phyloP scores from a whole-genome alignment of 495 filamentous ascomycete species.

The Penicillium argentinense region DNA sequence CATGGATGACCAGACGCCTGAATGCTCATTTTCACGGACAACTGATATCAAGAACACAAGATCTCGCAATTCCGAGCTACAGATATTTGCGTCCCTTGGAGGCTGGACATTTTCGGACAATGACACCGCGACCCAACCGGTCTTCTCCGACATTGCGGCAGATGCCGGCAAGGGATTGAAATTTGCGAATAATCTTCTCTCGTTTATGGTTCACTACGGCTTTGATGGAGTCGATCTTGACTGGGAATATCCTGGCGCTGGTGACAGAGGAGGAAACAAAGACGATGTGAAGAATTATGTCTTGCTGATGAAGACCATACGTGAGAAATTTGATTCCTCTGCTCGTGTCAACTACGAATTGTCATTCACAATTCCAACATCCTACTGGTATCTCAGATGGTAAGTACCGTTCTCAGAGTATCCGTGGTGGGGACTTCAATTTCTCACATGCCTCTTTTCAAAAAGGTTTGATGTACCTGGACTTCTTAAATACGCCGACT shows the following conservation, averaged over 20 bases:
- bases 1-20: background rate
- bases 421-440: too few species aligned
- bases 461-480: slow-evolving; percentile 50
- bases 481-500: slow-evolving; percentile 42
- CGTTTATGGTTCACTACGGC: slow-evolving; percentile 13
- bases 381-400: slow-evolving; percentile 53
- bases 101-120: slow-evolving; percentile 38
- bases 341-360: slow-evolving; percentile 33
- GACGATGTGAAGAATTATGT: slow-evolving; percentile 46
- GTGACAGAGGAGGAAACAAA: slow-evolving; percentile 41
- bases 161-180: slow-evolving; percentile 24
- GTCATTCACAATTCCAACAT: slow-evolving; percentile 44
- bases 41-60: slow-evolving; percentile 19
- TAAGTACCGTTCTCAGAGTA: too few species aligned
- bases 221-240: slow-evolving; percentile 54
- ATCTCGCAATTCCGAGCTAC: slow-evolving; percentile 20
- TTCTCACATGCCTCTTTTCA: too few species aligned
- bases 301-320: slow-evolving; percentile 33
- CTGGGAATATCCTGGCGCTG: slow-evolving; percentile 49
- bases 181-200: slow-evolving; percentile 39
- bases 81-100: slow-evolving; percentile 46
- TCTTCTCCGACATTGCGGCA: slow-evolving; percentile 31
- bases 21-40: background rate
- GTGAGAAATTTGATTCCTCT: slow-evolving; percentile 17
- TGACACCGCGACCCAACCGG: slow-evolving; percentile 23